Evolutionary conservation across 768 basidiomycete species (phyloP).

Genomic region (Termitomyces sp.): DNA sequence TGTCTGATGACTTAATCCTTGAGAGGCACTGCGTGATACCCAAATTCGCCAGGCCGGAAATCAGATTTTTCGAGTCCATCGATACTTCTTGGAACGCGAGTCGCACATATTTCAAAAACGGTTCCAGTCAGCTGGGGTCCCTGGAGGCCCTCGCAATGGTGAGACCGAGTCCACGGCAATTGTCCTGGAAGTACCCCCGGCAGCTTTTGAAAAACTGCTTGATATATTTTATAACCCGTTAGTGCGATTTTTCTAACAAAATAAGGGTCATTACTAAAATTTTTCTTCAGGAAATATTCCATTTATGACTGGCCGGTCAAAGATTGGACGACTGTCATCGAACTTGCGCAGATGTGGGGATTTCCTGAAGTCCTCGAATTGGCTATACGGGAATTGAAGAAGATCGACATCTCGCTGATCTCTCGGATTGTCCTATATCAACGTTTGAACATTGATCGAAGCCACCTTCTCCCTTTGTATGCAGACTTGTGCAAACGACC

Average conservation of each 20-base stretch:
- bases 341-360: slow-evolving; percentile 53
- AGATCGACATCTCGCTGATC: slow-evolving; percentile 1
- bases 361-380: slow-evolving; percentile 38
- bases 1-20: slow-evolving; percentile 13
- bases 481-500: slow-evolving; percentile 48
- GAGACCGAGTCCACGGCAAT: slow-evolving; percentile 40
- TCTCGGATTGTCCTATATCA: slow-evolving; percentile 50
- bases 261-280: neutral
- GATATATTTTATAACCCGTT: slow-evolving; percentile 60
- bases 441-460: slow-evolving; percentile 42
- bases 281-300: slow-evolving; percentile 45
- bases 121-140: slow-evolving; percentile 26
- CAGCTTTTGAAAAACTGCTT: slow-evolving; percentile 44
- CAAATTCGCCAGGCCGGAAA: slow-evolving; percentile 47
- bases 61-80: slow-evolving; percentile 53
- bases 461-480: slow-evolving; percentile 52
- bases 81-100: slow-evolving; percentile 63
- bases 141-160: slow-evolving; percentile 30
- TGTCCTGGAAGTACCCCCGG: slow-evolving; percentile 29
- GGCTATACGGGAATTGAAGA: slow-evolving; percentile 43
- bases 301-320: slow-evolving; percentile 47
- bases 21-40: neutral
- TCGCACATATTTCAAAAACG: slow-evolving; percentile 44
- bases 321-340: slow-evolving; percentile 56
- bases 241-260: slow-evolving; percentile 12